A percentile compares a stretch with the other conserved stretches of the same genome.
Conservation (phyloP, 768 basidiomycete species). For the Amanita phalloides region DNA sequence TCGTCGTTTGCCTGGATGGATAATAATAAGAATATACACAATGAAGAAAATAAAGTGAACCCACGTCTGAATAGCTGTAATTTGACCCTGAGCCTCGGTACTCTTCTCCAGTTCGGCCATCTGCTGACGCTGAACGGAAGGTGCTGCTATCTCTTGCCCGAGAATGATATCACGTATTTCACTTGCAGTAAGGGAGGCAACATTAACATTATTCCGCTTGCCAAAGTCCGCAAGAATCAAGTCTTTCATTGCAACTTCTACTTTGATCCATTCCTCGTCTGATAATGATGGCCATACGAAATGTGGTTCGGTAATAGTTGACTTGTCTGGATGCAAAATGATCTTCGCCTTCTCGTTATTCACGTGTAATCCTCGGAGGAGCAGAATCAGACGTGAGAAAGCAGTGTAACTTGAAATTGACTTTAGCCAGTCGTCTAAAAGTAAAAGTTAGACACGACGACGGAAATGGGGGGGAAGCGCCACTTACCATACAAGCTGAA, state of each 20-base stretch:
- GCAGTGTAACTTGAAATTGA: slow-evolving; percentile 98
- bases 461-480: not conserved
- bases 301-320: slow-evolving; percentile 93
- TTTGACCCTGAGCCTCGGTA: slow-evolving; percentile 86
- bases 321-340: slow-evolving; percentile 94
- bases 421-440: slow-evolving; percentile 92
- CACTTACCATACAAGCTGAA: slow-evolving; percentile 85
- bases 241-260: slow-evolving; percentile 97
- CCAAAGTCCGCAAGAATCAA: slow-evolving; percentile 97
- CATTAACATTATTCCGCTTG: slow-evolving; percentile 97
- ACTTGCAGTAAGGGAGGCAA: slow-evolving; percentile 91
- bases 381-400: slow-evolving; percentile 95
- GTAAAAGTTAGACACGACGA: slow-evolving; percentile 3
- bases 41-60: slow-evolving; percentile 9
- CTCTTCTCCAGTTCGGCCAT: slow-evolving; percentile 99
- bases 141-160: slow-evolving; percentile 96
- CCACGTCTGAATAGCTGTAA: slow-evolving; percentile 90
- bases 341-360: slow-evolving; percentile 99
- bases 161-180: slow-evolving; percentile 98
- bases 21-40: slow-evolving; percentile 7
- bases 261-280: slow-evolving; percentile 98
- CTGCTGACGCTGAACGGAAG: slow-evolving; percentile 93
- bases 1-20: slow-evolving; percentile 72
- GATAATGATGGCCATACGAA: slow-evolving; percentile 93
- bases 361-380: slow-evolving; percentile 94